Percentiles rank a stretch among this genome's conserved stretches.
Conservation (phyloP, 805 yeast genomes). For the Cyberlindnera japonica region DNA sequence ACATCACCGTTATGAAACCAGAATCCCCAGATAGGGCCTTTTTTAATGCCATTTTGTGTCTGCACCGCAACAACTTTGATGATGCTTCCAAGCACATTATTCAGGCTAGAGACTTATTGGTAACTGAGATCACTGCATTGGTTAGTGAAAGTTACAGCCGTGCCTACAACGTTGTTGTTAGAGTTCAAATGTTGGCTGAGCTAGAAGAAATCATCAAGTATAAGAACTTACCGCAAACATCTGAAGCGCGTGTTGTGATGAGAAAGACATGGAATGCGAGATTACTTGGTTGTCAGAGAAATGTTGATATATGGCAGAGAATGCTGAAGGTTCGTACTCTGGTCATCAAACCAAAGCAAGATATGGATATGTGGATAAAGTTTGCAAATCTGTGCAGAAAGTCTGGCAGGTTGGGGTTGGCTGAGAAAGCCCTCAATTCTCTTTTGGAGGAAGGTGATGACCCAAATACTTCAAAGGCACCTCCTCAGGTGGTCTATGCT, state of each 20-base stretch:
- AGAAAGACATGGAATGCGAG: constrained; percentile 93
- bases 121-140: constrained; percentile 89
- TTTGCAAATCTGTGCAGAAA: constrained; percentile 95
- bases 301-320: constrained; percentile 99
- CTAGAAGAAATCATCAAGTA: constrained; percentile 91
- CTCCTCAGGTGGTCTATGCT: constrained; percentile 96
- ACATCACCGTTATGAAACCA: constrained; percentile 81
- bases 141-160: constrained; percentile 95
- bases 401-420: constrained; percentile 86
- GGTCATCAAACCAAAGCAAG: constrained; percentile 92
- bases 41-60: constrained; percentile 82
- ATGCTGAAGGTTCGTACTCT: constrained; percentile 89
- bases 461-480: constrained; percentile 69
- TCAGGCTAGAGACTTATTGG: constrained; percentile 82
- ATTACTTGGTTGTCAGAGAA: constrained; percentile 87
- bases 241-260: constrained; percentile 74
- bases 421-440: constrained; percentile 84
- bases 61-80: constrained; percentile 82
- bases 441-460: constrained; percentile 67
- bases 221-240: constrained; percentile 77
- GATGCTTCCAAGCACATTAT: constrained; percentile 77
- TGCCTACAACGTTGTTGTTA: constrained; percentile 93
- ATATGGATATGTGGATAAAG: constrained; percentile 97
- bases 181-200: constrained; percentile 97
- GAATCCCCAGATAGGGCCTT: constrained; percentile 95